Conservation (phyloP, 331 rosid genomes). For the Quercus lobata region DNA sequence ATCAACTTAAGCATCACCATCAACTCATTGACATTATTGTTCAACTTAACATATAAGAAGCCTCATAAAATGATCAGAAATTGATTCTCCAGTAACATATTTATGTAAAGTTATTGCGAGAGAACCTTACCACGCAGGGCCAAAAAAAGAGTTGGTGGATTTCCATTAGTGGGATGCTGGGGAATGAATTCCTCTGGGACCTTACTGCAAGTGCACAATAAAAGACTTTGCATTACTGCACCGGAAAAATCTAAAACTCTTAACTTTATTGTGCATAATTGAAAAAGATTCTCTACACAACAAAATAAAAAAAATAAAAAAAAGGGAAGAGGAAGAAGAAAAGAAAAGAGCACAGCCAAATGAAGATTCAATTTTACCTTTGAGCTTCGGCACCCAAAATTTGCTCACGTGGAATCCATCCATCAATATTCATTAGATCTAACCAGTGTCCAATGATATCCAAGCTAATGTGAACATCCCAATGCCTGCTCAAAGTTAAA, state of each 20-base stretch:
- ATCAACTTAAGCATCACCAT: background rate
- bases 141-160: slow-evolving; percentile 88
- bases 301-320: background rate
- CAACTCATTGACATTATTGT: background rate
- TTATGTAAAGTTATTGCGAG: background rate
- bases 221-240: slow-evolving; percentile 26
- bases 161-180: slow-evolving; percentile 90
- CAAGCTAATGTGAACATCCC: slow-evolving; percentile 85
- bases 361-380: slow-evolving; percentile 44
- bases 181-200: slow-evolving; percentile 86
- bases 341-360: background rate
- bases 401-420: slow-evolving; percentile 99
- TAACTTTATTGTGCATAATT: slow-evolving; percentile 10
- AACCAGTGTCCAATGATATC: slow-evolving; percentile 97
- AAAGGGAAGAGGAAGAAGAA: no score
- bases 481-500: slow-evolving; percentile 64
- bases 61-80: background rate
- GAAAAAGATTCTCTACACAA: slow-evolving; percentile 9
- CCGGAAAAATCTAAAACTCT: slow-evolving; percentile 2
- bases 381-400: slow-evolving; percentile 92
- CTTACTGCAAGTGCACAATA: slow-evolving; percentile 55
- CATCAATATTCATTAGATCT: slow-evolving; percentile 91
- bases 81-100: background rate
- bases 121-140: slow-evolving; percentile 59
- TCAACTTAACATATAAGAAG: background rate